Evolutionary conservation across 1,284 basidiomycete species (phyloP).

Genomic region (Golubevia pallescens): DNA sequence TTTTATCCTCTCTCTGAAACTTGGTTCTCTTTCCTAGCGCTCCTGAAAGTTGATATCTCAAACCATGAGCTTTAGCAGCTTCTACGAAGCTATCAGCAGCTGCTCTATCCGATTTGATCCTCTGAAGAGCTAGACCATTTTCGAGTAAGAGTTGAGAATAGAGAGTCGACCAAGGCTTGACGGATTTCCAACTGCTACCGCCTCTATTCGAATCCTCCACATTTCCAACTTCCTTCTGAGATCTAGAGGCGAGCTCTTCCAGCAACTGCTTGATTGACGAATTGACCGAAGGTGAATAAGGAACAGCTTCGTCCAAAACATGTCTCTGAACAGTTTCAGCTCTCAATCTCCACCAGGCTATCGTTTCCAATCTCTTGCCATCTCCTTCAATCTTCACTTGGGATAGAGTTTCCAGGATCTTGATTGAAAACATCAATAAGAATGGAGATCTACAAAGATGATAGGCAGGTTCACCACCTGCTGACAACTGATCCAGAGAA

Average conservation of each 20-base stretch:
- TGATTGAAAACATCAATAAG: slow-evolving; percentile 40
- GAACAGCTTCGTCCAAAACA: slow-evolving; percentile 52
- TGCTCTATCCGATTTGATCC: slow-evolving; percentile 72
- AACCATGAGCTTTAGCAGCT: slow-evolving; percentile 77
- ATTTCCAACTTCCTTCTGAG: not conserved
- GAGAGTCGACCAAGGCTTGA: slow-evolving; percentile 25
- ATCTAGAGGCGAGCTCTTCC: slow-evolving; percentile 11
- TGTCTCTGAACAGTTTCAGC: slow-evolving; percentile 48
- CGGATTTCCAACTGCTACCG: not conserved
- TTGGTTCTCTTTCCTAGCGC: slow-evolving; percentile 92
- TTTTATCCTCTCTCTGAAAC: slow-evolving; percentile 84
- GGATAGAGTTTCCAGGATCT: slow-evolving; percentile 35
- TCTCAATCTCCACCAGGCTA: slow-evolving; percentile 50
- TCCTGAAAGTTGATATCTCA: slow-evolving; percentile 90
- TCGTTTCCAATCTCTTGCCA: slow-evolving; percentile 15
- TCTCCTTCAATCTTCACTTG: not conserved
- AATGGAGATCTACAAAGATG: slow-evolving; percentile 51
- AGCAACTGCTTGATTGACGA: slow-evolving; percentile 27
- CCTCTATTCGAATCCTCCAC: too few species aligned
- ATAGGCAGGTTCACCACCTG: slow-evolving; percentile 59
- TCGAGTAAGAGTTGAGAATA: slow-evolving; percentile 40
- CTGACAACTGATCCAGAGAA: slow-evolving; percentile 45
- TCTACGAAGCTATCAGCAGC: slow-evolving; percentile 81
- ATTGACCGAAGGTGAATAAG: slow-evolving; percentile 26
- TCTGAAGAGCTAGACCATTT: slow-evolving; percentile 45